Conservation (phyloP, 2,329 filamentous ascomycete genomes). For the Ustulina deusta region DNA sequence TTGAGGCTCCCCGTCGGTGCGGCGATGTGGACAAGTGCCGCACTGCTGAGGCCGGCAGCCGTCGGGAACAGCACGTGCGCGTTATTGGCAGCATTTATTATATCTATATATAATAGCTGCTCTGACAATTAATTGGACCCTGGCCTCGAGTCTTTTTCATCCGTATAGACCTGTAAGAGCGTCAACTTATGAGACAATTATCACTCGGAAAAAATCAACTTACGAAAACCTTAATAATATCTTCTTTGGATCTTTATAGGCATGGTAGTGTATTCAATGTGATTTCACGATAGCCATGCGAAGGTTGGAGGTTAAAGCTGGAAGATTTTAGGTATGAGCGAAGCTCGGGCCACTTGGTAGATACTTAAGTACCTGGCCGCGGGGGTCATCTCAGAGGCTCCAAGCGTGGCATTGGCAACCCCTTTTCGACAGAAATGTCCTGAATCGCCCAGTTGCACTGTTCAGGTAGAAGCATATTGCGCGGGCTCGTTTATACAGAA, state of each 20-base stretch:
- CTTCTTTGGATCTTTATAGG: not conserved
- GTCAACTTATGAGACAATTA: slow-evolving; percentile 3
- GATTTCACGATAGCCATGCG: not conserved
- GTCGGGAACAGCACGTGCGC: slow-evolving; percentile 35
- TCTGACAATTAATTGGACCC: not conserved
- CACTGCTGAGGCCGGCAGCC: slow-evolving; percentile 31
- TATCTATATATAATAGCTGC: slow-evolving; percentile 2
- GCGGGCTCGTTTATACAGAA: slow-evolving; percentile 20
- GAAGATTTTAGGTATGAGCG: slow-evolving; percentile 40
- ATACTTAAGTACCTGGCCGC: no score
- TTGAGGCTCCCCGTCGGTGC: slow-evolving; percentile 8
- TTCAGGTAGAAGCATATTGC: not conserved
- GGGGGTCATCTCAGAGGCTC: not conserved
- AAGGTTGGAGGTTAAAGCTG: slow-evolving; percentile 26
- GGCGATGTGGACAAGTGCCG: slow-evolving; percentile 1
- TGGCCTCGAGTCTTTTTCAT: not conserved
- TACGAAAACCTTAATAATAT: slow-evolving; percentile 5
- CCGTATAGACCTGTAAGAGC: not conserved
- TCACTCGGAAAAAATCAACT: not conserved
- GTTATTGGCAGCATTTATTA: slow-evolving; percentile 37
- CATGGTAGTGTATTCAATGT: not conserved
- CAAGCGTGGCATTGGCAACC: not conserved
- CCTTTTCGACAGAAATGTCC: not conserved
- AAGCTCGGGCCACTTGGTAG: slow-evolving; percentile 44
- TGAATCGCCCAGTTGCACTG: not conserved